phyloP scores from a whole-genome alignment of 2,329 filamentous ascomycete species.

The Simplicillium aogashimaense region DNA sequence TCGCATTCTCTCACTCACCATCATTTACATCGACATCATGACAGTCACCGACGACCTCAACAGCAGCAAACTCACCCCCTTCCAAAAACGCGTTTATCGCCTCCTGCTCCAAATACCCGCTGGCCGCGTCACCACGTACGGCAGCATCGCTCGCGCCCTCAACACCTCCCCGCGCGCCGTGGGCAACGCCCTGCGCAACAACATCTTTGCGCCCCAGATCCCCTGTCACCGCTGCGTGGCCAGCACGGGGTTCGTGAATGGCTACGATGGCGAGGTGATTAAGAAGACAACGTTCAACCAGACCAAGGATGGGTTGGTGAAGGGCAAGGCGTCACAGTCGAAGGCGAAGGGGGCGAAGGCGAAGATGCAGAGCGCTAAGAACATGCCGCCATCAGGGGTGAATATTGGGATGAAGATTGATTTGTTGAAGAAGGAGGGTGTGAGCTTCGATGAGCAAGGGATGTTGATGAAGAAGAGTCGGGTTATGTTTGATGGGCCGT shows the following conservation, averaged over 20 bases:
- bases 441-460: constrained; percentile 3
- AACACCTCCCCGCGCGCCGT: constrained; percentile 6
- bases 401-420: constrained; percentile 5
- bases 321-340: constrained; percentile 5
- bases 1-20: too few species aligned
- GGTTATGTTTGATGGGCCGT: constrained; percentile 5
- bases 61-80: constrained; percentile 2
- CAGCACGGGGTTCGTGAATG: constrained; percentile 6
- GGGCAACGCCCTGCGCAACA: constrained; percentile 7
- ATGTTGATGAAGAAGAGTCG: constrained; percentile 4
- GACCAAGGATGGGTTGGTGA: not conserved
- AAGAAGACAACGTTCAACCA: not conserved
- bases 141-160: constrained; percentile 4
- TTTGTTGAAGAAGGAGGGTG: constrained; percentile 3
- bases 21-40: constrained; percentile 23
- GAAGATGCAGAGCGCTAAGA: not conserved
- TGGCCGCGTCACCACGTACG: constrained; percentile 7
- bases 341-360: constrained; percentile 2
- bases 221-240: constrained; percentile 7
- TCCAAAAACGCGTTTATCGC: constrained; percentile 3
- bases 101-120: constrained; percentile 4
- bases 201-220: constrained; percentile 5
- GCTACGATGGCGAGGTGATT: constrained; percentile 6
- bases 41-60: too few species aligned
- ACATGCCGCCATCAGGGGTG: constrained; percentile 4